A percentile compares a stretch with the other conserved stretches of the same genome.
These are phyloP conservation scores for Pseudopithomyces chartarum DNA, from an alignment of 2,329 filamentous ascomycete genomes.

Conservation along the genomic window DNA sequence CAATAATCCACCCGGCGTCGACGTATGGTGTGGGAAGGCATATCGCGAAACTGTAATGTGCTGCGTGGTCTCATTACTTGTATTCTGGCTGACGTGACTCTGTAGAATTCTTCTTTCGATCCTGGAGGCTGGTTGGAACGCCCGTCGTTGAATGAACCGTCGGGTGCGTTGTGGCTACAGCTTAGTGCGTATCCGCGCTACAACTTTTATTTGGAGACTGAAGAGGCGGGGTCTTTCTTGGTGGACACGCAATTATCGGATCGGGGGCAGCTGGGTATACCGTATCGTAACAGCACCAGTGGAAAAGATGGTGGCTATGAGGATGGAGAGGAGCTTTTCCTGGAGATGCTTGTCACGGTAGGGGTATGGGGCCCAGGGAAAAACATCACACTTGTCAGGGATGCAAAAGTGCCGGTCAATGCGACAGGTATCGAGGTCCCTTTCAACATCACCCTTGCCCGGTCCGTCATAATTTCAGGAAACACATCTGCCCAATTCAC, in stretches of 20 bases:
- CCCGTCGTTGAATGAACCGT: conserved; percentile 33
- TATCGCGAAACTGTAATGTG: conserved; percentile 45
- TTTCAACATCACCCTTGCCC: not conserved
- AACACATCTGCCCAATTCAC: conserved; percentile 34
- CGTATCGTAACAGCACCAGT: conserved; percentile 22
- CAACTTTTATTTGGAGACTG: conserved; percentile 53
- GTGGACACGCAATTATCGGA: conserved; percentile 57
- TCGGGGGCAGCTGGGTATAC: conserved; percentile 44
- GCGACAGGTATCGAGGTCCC: conserved; percentile 36
- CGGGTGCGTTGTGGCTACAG: conserved; percentile 36
- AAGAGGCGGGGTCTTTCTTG: conserved; percentile 52
- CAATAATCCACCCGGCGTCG: conserved; percentile 35
- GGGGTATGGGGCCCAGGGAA: conserved; percentile 3
- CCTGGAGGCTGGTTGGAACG: conserved; percentile 54
- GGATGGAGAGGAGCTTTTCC: conserved; percentile 17
- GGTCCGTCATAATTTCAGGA: too few relatives aligned
- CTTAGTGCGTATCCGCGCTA: conserved; percentile 51
- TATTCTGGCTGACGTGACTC: not conserved
- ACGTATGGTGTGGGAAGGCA: conserved; percentile 57
- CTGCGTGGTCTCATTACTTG: conserved; percentile 2
- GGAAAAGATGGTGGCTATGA: conserved; percentile 10
- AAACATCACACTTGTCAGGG: conserved; percentile 28
- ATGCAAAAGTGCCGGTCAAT: conserved; percentile 41
- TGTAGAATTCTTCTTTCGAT: conserved; percentile 52
- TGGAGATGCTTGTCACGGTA: conserved; percentile 37